Conservation (phyloP, 768 basidiomycete species). For the Leccinum imitatum region DNA sequence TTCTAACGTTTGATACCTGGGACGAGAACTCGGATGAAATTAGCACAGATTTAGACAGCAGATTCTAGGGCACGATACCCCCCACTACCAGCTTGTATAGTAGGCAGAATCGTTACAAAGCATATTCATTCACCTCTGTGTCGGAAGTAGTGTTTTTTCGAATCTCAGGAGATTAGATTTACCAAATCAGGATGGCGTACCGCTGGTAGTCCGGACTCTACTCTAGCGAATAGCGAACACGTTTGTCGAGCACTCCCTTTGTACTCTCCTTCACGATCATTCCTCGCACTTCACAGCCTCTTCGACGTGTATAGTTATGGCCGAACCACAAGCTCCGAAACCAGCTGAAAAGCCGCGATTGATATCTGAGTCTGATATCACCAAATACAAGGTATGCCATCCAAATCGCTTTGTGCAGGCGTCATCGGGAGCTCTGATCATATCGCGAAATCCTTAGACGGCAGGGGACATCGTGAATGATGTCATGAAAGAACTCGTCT, state of each 20-base stretch:
- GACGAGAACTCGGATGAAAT: slow-evolving; percentile 12
- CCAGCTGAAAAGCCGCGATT: slow-evolving; percentile 52
- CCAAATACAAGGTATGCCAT: slow-evolving; percentile 76
- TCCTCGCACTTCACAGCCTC: slow-evolving; percentile 4
- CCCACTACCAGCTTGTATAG: slow-evolving; percentile 26
- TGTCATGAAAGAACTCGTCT: slow-evolving; percentile 83
- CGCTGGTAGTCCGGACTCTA: background rate
- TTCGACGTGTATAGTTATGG: slow-evolving; percentile 42
- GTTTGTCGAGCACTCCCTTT: slow-evolving; percentile 3
- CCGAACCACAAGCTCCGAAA: slow-evolving; percentile 51
- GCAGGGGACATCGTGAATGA: slow-evolving; percentile 88
- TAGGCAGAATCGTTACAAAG: slow-evolving; percentile 19
- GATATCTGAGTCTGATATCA: slow-evolving; percentile 71
- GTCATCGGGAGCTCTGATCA: slow-evolving; percentile 12
- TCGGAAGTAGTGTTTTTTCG: background rate
- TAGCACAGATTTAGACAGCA: slow-evolving; percentile 20
- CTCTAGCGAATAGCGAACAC: slow-evolving; percentile 6
- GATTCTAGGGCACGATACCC: slow-evolving; percentile 25
- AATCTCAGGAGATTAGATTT: slow-evolving; percentile 7
- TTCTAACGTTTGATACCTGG: slow-evolving; percentile 20
- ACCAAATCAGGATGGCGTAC: slow-evolving; percentile 25
- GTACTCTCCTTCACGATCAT: slow-evolving; percentile 8
- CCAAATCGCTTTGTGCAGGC: slow-evolving; percentile 10
- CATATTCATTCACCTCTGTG: slow-evolving; percentile 7
- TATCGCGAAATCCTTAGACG: slow-evolving; percentile 45